phyloP scores from a whole-genome alignment of 1,284 basidiomycete genomes.

The Ustilago trichophora region DNA sequence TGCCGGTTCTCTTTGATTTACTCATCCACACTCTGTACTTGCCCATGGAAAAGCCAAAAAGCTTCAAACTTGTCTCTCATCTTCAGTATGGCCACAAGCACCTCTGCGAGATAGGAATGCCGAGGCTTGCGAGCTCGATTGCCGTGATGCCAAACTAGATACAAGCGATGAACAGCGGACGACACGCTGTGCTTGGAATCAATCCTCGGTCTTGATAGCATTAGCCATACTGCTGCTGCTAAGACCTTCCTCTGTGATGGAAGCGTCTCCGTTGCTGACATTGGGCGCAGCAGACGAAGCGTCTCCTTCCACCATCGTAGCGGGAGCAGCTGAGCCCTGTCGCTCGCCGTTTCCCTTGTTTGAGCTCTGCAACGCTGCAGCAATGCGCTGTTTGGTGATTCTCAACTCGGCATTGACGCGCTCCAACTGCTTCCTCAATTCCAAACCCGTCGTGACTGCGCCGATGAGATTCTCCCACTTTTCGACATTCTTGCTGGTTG shows the following conservation, averaged over 20 bases:
- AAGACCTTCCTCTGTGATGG: background rate
- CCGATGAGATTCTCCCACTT: conserved; percentile 66
- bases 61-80: background rate
- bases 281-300: background rate
- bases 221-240: no score
- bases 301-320: background rate
- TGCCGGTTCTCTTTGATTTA: background rate
- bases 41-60: background rate
- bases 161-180: no score
- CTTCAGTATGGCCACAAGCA: background rate
- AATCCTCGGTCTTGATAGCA: conserved; percentile 15
- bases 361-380: conserved; percentile 12
- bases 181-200: no score
- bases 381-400: conserved; percentile 37
- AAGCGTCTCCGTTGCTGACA: background rate
- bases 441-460: conserved; percentile 61
- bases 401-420: conserved; percentile 52
- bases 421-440: conserved; percentile 64
- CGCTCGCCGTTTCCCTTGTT: background rate
- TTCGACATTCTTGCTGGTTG: conserved; percentile 61
- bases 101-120: background rate
- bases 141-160: no score
- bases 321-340: background rate
- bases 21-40: background rate
- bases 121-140: no score